Base-by-base conservation (phyloP, 2,329 filamentous ascomycete species). In the Beauveria rudraprayagi region DNA sequence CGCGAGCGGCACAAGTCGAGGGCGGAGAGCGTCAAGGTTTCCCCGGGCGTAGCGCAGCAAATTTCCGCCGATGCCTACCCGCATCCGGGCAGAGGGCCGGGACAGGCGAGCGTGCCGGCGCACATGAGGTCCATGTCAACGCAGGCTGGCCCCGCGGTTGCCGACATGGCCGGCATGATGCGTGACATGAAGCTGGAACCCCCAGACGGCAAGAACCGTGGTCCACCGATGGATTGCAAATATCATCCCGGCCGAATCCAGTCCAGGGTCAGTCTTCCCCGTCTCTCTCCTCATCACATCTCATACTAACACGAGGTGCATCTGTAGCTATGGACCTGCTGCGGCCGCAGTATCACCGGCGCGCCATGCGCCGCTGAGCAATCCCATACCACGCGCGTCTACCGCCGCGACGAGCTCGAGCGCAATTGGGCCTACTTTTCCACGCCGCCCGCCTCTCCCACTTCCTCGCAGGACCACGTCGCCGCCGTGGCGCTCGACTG, bases 401-500 rank as follows among this genome's bases (percentile, higher is more conserved):
- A 71, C 56, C 34, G 52, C 17, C 19, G 43, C 10, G 64, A 63
- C n/a, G 70, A 72, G 56, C 63, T 74, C 16, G 66, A 67, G 50
- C 63, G 44, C 11, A 67, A 68, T 43, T 72, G 70, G 70, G 48
- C 26, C 16, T 69, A 67, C 60, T 62, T 67, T 37, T 26, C 58
- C 19, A 72, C 70, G 0, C 66, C 68, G 19, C 19, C 34, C 11
- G 44, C 48, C 7, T 11, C 54, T 2, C 2, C n/a, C 24, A 26
- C 16, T 6, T 41, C 26, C n/a, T 41, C 46, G 3, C 26, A 40
- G 7, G 48, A 62, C 44, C 50, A 54, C 43, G 46, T 30, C 62
- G 61, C 17, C 28, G 72, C 67, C 2, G 75, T 84, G 3, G 79
- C 76, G 0, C 69, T 85, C 3, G 81, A 83, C 63, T 84, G 82